Base-by-base conservation (phyloP, 345 rosid genomes). In the Camelina laxa region DNA sequence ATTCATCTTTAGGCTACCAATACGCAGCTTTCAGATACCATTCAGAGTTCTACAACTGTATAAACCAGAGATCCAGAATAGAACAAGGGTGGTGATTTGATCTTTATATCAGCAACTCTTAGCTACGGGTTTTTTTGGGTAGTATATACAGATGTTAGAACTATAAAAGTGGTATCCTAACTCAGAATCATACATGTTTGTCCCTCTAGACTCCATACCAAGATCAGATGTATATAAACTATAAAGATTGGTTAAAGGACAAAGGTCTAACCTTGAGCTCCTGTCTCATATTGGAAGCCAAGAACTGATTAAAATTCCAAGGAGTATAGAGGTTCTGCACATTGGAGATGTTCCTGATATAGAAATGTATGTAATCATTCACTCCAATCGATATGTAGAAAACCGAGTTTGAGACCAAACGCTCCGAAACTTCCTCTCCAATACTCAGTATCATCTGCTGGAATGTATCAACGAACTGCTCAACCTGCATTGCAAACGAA, bases 281-380 rank as follows among this genome's bases (percentile, higher is more conserved):
- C 79, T 82, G 87, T 65, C 75, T 85, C 72, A 91, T 8, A 22
- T 82, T 61, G 4, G 90, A 70, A 55, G 91, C 95, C 77, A 94
- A 75, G 81, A 91, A 88, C 82, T 81, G 91, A 82, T 87, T 88
- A 81, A 90, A 94, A 80, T 85, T 78, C 97, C 98, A 91, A 0
- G 98, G 98, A 5, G 87, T 81, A 75, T 88, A 91, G 42, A 85
- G 75, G 45, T 80, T 85, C 85, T 85, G 96, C 49, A 88, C 91
- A 76, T 79, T 79, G 17, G 98, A 90, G 61, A 80, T 83, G 61
- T 94, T 90, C 8, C 81, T 87, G 60, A 94, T 76, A 75, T 91
- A 94, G 88, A 89, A 91, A 75, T 91, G 98, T 70, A 94, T 91
- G 73, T 88, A 91, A 67, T 94, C 98, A 31, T 94, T 94, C 81